Evolutionary conservation across 2,329 filamentous ascomycete genomes (phyloP), one percentile per base, ranked within the genome.

Genomic region (Verticillium nubilum): DNA sequence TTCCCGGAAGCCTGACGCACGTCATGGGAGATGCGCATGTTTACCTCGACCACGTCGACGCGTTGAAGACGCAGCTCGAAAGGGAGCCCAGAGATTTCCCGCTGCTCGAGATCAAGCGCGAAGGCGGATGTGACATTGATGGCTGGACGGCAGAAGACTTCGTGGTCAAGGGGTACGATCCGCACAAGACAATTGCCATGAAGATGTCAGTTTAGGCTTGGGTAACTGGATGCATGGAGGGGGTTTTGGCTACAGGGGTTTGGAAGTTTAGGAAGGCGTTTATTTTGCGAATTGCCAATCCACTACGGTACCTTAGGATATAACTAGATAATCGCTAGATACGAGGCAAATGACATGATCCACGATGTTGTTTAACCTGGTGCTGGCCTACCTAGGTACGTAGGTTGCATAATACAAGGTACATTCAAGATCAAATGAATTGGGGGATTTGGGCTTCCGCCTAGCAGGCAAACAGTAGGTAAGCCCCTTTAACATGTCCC

Each of bases 21-120:
- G 92, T 92, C 55, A 96, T 99, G 92, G 95, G 95, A 15, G 95
- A 99, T 74, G 92, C 94, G n/a, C 95, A 99, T 74, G 88, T 99
- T 1, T 99, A 99, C 74, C 76, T 89, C 7, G 94, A 99, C 72
- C 95, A 99, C 72, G 84, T 96, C 7, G 92, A 96, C 58, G 93
- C 95, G 13, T 78, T 99, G 60, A 84, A 89, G 69, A 82, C 86
- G 59, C 95, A 99, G 76, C 72, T 98, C 33, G 83, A 86, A 70
- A 80, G 95, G 7, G 89, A 93, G 70, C 95, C 95, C 27, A 83
- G 86, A 12, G 82, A 85, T 0, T 98, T 98, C 66, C 95, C 95
- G 0, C 85, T 85, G 55, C 71, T 99, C 60, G 85, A 88, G 64
- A 92, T 98, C 61, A 77, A 78, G 58, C 80, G 86, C 55, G 85